Conservation (phyloP, 176 grass and related monocot genomes). For the Avena sativa region DNA sequence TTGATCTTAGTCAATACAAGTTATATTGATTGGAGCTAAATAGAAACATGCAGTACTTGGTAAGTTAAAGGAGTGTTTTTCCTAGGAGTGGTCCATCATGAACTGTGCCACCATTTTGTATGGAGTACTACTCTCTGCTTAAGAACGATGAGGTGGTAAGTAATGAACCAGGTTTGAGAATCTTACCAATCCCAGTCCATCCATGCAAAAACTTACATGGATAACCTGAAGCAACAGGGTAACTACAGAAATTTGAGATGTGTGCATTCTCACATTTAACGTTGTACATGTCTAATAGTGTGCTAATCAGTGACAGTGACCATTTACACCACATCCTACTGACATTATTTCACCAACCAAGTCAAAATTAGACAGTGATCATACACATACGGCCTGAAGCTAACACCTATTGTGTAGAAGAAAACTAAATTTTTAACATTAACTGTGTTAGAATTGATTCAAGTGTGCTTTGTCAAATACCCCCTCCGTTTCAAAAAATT, state of each 20-base stretch:
- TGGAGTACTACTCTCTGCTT: background rate
- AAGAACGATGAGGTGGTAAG: background rate
- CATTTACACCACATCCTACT: background rate
- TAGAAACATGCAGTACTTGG: background rate
- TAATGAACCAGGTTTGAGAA: background rate
- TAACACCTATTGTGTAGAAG: background rate
- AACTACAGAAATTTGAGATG: background rate
- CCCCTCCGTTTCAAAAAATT: too few relatives aligned
- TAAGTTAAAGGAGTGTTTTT: background rate
- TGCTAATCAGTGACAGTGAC: background rate
- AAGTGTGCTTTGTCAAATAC: background rate
- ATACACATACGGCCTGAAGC: background rate
- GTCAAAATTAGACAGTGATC: background rate
- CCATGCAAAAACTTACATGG: background rate
- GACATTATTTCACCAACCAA: conserved; percentile 2
- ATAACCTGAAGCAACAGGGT: conserved; percentile 4
- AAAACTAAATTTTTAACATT: background rate
- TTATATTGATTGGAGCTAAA: background rate
- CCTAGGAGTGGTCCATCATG: background rate
- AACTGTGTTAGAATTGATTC: background rate
- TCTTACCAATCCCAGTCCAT: background rate
- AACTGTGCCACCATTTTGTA: background rate
- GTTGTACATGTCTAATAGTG: background rate
- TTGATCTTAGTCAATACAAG: background rate
- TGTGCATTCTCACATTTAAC: background rate